Percentiles rank a stretch among this genome's conserved stretches.
phyloP scores from a whole-genome alignment of 2,329 filamentous ascomycete species.

The Orbilia ellipsospora region DNA sequence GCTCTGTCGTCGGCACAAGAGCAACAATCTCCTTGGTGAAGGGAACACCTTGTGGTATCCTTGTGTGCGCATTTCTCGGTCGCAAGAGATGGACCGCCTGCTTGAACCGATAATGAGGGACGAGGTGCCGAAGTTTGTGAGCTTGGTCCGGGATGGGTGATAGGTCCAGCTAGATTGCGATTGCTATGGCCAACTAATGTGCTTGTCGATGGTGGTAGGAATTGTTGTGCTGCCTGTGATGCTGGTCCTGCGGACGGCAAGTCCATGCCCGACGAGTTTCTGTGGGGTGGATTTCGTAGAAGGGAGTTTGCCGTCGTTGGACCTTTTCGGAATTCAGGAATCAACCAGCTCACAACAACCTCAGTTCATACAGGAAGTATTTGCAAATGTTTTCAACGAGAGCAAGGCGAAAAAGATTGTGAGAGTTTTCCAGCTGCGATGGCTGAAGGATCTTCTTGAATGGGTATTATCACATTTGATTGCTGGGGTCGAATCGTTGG shows the following conservation, averaged over 20 bases:
- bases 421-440: conserved; percentile 2
- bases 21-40: conserved; percentile 46
- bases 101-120: conserved; percentile 19
- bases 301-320: conserved; percentile 21
- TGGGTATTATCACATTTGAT: conserved; percentile 18
- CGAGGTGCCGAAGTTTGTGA: conserved; percentile 29
- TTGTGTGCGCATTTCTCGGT: conserved; percentile 54
- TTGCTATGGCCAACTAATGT: conserved; percentile 29
- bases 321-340: conserved; percentile 15
- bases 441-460: conserved; percentile 5
- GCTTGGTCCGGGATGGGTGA: conserved; percentile 25
- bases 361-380: conserved; percentile 11
- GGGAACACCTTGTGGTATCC: conserved; percentile 50
- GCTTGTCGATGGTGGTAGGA: conserved; percentile 33
- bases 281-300: conserved; percentile 42
- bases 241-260: conserved; percentile 50
- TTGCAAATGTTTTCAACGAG: not conserved
- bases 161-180: conserved; percentile 17
- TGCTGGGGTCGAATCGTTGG: conserved; percentile 20
- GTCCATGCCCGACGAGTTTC: conserved; percentile 53
- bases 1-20: conserved; percentile 47
- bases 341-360: conserved; percentile 38
- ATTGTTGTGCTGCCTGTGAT: conserved; percentile 32
- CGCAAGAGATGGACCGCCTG: conserved; percentile 7
- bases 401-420: conserved; percentile 1